A percentile compares a stretch with the other conserved stretches of the same genome.
Evolutionary conservation across 768 basidiomycete species (phyloP).

Genomic region (Amanita thiersii): DNA sequence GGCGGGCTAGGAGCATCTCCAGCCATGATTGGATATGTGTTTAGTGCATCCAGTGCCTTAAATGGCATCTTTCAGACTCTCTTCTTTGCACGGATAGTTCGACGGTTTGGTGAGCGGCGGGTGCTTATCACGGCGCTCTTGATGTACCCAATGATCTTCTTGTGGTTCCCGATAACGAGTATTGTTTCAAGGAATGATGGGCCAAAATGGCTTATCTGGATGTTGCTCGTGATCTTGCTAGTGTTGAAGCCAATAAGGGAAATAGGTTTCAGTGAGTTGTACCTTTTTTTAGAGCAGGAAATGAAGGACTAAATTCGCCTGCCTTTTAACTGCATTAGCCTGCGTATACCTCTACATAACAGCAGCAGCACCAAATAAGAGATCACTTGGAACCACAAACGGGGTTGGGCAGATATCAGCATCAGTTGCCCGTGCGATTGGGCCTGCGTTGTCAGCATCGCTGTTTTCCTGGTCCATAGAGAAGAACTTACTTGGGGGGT

Average conservation of each 20-base stretch:
- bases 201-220: slow-evolving; percentile 24
- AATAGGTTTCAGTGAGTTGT: slow-evolving; percentile 31
- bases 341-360: background rate
- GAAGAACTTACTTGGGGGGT: slow-evolving; percentile 36
- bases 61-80: slow-evolving; percentile 32
- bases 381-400: slow-evolving; percentile 34
- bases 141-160: slow-evolving; percentile 53
- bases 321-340: background rate
- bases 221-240: slow-evolving; percentile 21
- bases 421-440: slow-evolving; percentile 38
- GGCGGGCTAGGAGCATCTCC: slow-evolving; percentile 63
- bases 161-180: slow-evolving; percentile 40
- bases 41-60: slow-evolving; percentile 28
- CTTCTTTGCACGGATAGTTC: slow-evolving; percentile 31
- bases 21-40: slow-evolving; percentile 51
- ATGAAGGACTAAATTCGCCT: background rate
- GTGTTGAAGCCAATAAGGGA: slow-evolving; percentile 27
- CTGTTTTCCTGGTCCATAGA: slow-evolving; percentile 47
- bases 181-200: slow-evolving; percentile 25
- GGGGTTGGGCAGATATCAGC: slow-evolving; percentile 39
- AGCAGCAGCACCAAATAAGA: background rate
- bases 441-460: slow-evolving; percentile 40
- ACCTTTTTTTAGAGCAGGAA: background rate
- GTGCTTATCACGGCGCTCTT: slow-evolving; percentile 47
- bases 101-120: slow-evolving; percentile 28